Evolutionary conservation across 345 rosid species (phyloP), one percentile per base, ranked within the genome.

Genomic region (Camelina hispida): DNA sequence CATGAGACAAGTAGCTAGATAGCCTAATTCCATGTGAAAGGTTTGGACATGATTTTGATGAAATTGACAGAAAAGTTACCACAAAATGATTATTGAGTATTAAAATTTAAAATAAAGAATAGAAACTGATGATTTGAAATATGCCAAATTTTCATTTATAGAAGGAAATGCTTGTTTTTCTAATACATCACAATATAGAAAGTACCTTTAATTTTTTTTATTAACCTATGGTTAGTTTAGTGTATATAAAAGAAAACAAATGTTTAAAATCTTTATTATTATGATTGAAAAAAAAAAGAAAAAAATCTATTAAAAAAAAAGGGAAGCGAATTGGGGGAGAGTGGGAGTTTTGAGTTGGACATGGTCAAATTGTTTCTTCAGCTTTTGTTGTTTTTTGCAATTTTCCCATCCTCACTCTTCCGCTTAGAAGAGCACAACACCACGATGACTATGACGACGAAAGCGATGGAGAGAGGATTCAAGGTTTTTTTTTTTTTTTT

Each of bases 381-480:
- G 3, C 22, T 3, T 50, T 61, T 10, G 40, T 50, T 66, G 23
- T 8, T 46, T 44, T 18, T 76, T 18, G 34, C 9, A 8, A 9
- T 17, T 0, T 14, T 71, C 16, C 69, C 48, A 18, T 64, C 76
- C 3, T 58, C 56, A 23, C 68, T 65, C 46, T 18, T 57, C 55
- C 30, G 48, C 20, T 42, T 30, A 48, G 72, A 70, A 47, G 3
- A 43, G 14, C 38, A 48, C 16, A 60, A 70, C 35, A 58, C 40
- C 20, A 59, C 2, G 8, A 67, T 72, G 78, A 59, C 2, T 3
- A 66, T 72, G 74, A 62, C 77, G 2, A 55, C 52, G 7, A 77
- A 62, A 52, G 71, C 76, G 4, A 62, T 61, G 43, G 46, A 68
- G 40, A 55, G 55, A 74, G 82, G 75, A 18, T 79, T 79, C 56